Conservation (phyloP, 2,329 filamentous ascomycete genomes). For the Fonsecaea multimorphosa region DNA sequence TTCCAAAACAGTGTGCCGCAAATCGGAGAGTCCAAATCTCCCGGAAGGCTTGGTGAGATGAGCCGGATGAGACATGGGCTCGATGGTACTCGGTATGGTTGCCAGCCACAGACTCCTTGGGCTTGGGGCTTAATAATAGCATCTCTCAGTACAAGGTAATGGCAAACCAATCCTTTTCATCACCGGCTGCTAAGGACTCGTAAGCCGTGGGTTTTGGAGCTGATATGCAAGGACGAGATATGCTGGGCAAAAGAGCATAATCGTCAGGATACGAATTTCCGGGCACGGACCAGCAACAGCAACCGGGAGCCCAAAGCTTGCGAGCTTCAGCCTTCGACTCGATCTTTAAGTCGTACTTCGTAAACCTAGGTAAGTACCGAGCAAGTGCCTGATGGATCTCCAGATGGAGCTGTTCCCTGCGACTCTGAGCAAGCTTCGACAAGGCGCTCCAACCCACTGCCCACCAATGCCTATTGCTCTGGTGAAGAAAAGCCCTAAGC, state of each 20-base stretch:
- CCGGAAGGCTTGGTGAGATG: neutral
- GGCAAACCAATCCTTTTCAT: neutral
- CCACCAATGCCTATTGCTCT: too few species aligned
- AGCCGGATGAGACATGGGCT: neutral
- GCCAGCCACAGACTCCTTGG: neutral
- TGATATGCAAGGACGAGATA: neutral
- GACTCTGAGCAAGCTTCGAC: neutral
- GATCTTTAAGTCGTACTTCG: neutral
- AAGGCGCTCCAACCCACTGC: neutral
- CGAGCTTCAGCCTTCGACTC: neutral
- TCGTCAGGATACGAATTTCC: neutral
- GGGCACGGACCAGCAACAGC: neutral
- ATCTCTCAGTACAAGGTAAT: neutral
- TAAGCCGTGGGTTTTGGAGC: neutral
- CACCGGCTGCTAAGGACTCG: neutral
- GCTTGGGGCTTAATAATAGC: constrained; percentile 3
- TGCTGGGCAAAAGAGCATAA: neutral
- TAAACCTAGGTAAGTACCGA: neutral
- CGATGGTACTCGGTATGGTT: neutral
- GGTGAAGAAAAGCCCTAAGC: neutral
- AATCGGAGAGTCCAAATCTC: neutral
- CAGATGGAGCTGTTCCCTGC: neutral
- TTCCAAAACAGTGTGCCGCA: neutral
- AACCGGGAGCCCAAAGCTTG: neutral
- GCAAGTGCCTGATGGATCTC: neutral